Conservation (phyloP, 345 rosid species). For the Raphanus sativus region DNA sequence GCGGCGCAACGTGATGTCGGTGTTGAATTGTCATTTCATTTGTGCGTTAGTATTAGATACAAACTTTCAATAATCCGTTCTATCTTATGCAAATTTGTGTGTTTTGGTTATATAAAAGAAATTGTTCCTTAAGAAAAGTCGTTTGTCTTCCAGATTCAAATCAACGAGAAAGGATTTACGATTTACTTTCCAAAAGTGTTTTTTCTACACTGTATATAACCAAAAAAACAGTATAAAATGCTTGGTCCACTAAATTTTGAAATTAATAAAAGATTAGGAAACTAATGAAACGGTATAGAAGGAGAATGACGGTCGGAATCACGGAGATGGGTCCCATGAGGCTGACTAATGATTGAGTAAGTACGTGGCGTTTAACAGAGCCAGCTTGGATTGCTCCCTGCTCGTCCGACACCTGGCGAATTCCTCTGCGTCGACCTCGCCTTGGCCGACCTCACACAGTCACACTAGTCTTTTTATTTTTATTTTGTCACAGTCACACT, state of each 20-base stretch:
- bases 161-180: background rate
- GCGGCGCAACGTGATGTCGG: background rate
- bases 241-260: background rate
- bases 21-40: background rate
- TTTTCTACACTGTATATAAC: background rate
- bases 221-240: background rate
- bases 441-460: constrained; percentile 24
- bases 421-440: constrained; percentile 29
- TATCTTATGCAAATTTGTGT: background rate
- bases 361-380: constrained; percentile 25
- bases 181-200: background rate
- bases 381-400: constrained; percentile 34
- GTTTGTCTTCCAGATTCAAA: background rate
- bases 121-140: background rate
- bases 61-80: background rate
- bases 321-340: constrained; percentile 13
- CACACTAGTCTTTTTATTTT: background rate
- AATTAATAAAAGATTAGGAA: background rate
- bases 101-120: background rate
- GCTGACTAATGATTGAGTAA: constrained; percentile 3
- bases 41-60: background rate
- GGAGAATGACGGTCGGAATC: constrained; percentile 29
- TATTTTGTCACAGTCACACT: background rate
- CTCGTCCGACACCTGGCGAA: constrained; percentile 7
- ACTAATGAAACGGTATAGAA: constrained; percentile 9